Conservation (phyloP, 2,329 filamentous ascomycete species). For the Paraphoma chrysanthemicola region DNA sequence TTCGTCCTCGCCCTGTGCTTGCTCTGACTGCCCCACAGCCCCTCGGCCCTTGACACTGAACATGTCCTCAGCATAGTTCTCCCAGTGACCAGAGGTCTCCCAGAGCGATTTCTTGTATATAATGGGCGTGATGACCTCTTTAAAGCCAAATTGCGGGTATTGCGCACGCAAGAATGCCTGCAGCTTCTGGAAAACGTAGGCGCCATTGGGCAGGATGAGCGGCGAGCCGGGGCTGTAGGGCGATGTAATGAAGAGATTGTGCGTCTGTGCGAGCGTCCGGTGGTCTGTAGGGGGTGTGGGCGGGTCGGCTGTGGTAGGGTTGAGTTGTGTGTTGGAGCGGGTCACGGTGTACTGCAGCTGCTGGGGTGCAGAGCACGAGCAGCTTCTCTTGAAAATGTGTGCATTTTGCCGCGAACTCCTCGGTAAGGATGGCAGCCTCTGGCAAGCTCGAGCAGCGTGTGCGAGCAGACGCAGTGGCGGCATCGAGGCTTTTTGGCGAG, state of each 20-base stretch:
- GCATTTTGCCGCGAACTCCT: conserved; percentile 10
- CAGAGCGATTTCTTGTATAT: conserved; percentile 90
- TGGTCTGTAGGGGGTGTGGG: conserved; percentile 56
- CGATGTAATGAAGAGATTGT: conserved; percentile 81
- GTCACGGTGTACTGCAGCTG: conserved; percentile 32
- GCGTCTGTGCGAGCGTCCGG: conserved; percentile 58
- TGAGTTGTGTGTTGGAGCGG: conserved; percentile 31
- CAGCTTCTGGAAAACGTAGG: conserved; percentile 83
- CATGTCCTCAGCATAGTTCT: conserved; percentile 93
- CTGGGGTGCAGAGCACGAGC: conserved; percentile 45
- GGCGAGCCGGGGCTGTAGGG: conserved; percentile 84
- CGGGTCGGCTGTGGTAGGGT: conserved; percentile 40
- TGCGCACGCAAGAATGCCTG: conserved; percentile 82
- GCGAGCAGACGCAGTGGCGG: conserved; percentile 35
- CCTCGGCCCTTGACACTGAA: conserved; percentile 73
- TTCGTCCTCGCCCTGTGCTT: conserved; percentile 64
- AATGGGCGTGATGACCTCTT: conserved; percentile 87
- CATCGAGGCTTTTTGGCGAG: conserved; percentile 37
- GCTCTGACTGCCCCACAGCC: conserved; percentile 52
- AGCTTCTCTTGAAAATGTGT: conserved; percentile 25
- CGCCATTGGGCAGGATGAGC: conserved; percentile 81
- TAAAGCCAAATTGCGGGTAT: conserved; percentile 83
- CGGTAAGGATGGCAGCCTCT: conserved; percentile 9
- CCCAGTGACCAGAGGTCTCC: conserved; percentile 85
- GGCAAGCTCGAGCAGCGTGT: conserved; percentile 15